These are phyloP conservation scores for Gyromitra esculenta DNA, from an alignment of 2,329 filamentous ascomycete species.

Conservation along the genomic window DNA sequence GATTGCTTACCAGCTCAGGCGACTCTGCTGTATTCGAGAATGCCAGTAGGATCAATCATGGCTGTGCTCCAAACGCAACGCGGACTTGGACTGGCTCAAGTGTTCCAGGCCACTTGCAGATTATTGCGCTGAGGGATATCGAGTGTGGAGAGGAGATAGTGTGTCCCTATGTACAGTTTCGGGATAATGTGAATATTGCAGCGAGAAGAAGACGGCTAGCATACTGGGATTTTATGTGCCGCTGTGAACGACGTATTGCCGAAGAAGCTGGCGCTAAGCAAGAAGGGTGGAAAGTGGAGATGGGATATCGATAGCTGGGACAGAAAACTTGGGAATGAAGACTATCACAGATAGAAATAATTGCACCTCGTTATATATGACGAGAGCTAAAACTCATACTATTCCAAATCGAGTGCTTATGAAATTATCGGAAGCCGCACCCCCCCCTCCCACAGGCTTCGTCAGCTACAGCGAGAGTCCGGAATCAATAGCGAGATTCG, in stretches of 20 bases:
- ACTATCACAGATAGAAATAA: not conserved
- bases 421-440: not conserved
- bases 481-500: not conserved
- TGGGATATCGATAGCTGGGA: not conserved
- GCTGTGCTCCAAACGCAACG: not conserved
- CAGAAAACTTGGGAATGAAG: not conserved
- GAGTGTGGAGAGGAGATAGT: not conserved
- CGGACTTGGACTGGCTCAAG: not conserved
- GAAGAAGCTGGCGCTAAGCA: not conserved
- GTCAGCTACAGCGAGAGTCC: not conserved
- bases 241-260: not conserved
- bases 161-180: not conserved
- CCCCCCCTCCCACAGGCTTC: not conserved
- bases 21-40: slow-evolving; percentile 3
- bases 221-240: not conserved
- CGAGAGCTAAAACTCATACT: no score
- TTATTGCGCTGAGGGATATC: not conserved
- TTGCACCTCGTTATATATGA: no score
- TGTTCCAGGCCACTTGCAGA: not conserved
- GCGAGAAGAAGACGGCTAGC: not conserved
- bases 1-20: not conserved
- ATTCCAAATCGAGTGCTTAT: not conserved
- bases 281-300: not conserved
- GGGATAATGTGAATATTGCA: not conserved
- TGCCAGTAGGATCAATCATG: not conserved